These are phyloP conservation scores for Globisporangium spiculum DNA, from an alignment of 352 stramenopile genomes.

Conservation along the genomic window DNA sequence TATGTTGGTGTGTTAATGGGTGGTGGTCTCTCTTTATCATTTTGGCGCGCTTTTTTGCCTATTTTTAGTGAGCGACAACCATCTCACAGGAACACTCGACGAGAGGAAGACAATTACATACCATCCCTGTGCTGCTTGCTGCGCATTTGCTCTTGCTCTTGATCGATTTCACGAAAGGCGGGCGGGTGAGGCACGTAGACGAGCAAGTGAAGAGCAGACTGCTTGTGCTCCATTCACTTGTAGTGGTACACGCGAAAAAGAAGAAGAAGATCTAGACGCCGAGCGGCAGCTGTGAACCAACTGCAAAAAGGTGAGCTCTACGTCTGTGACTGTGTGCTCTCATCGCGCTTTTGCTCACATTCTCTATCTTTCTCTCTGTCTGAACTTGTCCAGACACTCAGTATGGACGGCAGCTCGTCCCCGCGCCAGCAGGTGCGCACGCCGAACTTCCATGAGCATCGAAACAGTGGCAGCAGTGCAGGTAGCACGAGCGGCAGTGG, in stretches of 20 bases:
- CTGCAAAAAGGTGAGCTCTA: neutral
- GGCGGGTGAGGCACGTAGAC: neutral
- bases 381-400: neutral
- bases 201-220: neutral
- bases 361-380: neutral
- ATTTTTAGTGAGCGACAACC: too few relatives aligned
- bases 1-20: too few relatives aligned
- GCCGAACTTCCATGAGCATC: conserved; percentile 1
- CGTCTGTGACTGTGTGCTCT: neutral
- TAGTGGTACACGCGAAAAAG: neutral
- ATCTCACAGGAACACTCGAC: too few relatives aligned
- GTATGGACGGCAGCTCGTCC: conserved; percentile 18
- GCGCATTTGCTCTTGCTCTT: too few relatives aligned
- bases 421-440: conserved; percentile 8
- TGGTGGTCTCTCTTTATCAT: too few relatives aligned
- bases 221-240: neutral
- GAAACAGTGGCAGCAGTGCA: neutral
- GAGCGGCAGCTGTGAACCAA: neutral
- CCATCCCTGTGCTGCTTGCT: too few relatives aligned
- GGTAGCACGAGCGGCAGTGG: neutral
- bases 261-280: neutral
- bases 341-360: neutral
- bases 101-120: too few relatives aligned
- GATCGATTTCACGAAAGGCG: too few relatives aligned
- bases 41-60: too few relatives aligned